A percentile compares a stretch with the other conserved stretches of the same genome.
Conservation (phyloP, 495 filamentous ascomycete species). For the Evansstolkia leycettana region DNA sequence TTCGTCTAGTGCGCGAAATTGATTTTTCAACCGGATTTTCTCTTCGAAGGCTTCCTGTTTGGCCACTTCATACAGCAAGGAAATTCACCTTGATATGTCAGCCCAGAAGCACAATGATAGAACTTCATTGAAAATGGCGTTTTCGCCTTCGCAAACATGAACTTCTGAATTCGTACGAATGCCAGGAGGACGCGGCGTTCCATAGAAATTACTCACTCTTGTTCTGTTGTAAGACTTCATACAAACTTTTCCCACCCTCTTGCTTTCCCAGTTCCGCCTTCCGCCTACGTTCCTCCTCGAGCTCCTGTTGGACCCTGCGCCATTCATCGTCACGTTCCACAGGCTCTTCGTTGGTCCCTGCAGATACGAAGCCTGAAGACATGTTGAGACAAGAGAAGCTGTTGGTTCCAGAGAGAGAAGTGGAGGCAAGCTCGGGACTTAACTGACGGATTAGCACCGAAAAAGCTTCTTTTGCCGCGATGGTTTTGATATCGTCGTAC, state of each 20-base stretch:
- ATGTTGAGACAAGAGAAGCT: no score
- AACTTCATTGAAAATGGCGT: not conserved
- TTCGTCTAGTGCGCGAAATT: conserved; percentile 87
- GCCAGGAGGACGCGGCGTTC: no score
- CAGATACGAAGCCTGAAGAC: conserved; percentile 86
- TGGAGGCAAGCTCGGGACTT: no score
- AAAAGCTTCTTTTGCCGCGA: no score
- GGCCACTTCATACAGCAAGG: conserved; percentile 44
- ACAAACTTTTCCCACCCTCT: conserved; percentile 61
- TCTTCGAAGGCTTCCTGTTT: conserved; percentile 98
- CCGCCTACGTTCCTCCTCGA: conserved; percentile 54
- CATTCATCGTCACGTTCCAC: conserved; percentile 57
- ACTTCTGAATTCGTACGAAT: no score
- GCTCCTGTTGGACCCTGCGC: conserved; percentile 61
- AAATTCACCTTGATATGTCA: conserved; percentile 43
- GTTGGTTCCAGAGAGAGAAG: no score
- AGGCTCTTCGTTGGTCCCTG: conserved; percentile 58
- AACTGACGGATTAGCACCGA: no score
- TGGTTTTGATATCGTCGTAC: no score
- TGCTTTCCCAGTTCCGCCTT: conserved; percentile 46
- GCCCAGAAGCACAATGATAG: conserved; percentile 11
- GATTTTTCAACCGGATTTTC: conserved; percentile 72
- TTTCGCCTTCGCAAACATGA: no score
- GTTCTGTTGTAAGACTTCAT: conserved; percentile 80
- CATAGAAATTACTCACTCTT: conserved; percentile 82